Conservation (phyloP, 2,329 filamentous ascomycete species). For the Penicillium nordicum region DNA sequence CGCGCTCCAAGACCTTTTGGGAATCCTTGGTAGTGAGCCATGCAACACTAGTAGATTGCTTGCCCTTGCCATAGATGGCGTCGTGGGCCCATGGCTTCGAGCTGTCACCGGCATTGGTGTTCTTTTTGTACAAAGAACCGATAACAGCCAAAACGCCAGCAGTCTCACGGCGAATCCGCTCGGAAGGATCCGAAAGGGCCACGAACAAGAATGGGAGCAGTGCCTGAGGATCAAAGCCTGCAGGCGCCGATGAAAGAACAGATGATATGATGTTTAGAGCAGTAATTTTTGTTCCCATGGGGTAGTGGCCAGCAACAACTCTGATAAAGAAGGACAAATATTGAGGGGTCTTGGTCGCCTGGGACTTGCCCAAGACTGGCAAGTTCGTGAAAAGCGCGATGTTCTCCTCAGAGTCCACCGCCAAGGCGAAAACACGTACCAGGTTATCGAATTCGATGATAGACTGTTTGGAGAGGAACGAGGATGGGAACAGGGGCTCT, state of each 20-base stretch:
- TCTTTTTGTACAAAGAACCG: slow-evolving; percentile 48
- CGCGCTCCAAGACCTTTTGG: slow-evolving; percentile 60
- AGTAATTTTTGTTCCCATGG: slow-evolving; percentile 63
- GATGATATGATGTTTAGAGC: slow-evolving; percentile 65
- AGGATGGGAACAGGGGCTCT: slow-evolving; percentile 28
- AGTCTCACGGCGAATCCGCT: slow-evolving; percentile 72
- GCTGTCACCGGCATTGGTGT: slow-evolving; percentile 42
- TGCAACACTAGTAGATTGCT: slow-evolving; percentile 47
- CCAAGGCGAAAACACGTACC: slow-evolving; percentile 37
- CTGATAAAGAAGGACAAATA: slow-evolving; percentile 74
- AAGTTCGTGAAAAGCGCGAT: slow-evolving; percentile 37
- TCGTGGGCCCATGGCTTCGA: slow-evolving; percentile 58
- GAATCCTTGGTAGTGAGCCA: slow-evolving; percentile 59
- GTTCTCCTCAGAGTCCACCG: slow-evolving; percentile 29
- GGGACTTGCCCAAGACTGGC: slow-evolving; percentile 34
- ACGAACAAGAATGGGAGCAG: slow-evolving; percentile 77
- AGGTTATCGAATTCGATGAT: slow-evolving; percentile 40
- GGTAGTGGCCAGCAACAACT: slow-evolving; percentile 69
- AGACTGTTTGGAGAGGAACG: slow-evolving; percentile 36
- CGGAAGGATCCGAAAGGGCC: slow-evolving; percentile 71
- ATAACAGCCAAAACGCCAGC: slow-evolving; percentile 63
- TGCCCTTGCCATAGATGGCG: slow-evolving; percentile 61
- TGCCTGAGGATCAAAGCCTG: slow-evolving; percentile 67
- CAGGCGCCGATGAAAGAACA: slow-evolving; percentile 50
- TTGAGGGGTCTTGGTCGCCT: slow-evolving; percentile 58